phyloP scores from a whole-genome alignment of 768 basidiomycete species.

The Amanita exitialis region DNA sequence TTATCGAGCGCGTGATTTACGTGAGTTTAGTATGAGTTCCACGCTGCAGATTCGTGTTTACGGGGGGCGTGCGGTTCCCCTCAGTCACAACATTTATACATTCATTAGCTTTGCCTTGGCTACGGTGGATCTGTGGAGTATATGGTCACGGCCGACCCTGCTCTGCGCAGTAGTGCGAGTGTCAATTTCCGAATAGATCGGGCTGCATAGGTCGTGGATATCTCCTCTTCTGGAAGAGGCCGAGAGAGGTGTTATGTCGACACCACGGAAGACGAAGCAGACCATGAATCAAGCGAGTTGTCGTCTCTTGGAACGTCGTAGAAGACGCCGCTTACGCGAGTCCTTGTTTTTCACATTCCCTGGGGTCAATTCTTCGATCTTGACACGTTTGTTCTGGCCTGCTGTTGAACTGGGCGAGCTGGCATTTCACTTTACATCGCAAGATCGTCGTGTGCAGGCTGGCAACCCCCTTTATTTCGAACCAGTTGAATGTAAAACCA shows the following conservation, averaged over 20 bases:
- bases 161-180: not conserved
- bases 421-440: too few relatives aligned
- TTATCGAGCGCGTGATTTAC: not conserved
- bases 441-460: too few relatives aligned
- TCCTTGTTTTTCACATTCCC: not conserved
- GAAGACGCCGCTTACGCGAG: not conserved
- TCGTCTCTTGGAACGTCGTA: not conserved
- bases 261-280: not conserved
- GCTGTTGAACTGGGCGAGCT: too few relatives aligned
- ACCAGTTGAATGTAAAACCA: too few relatives aligned
- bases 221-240: not conserved
- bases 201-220: not conserved
- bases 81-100: not conserved
- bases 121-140: not conserved
- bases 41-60: not conserved
- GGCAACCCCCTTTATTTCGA: too few relatives aligned
- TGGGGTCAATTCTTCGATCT: not conserved
- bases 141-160: not conserved
- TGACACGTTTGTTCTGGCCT: too few relatives aligned
- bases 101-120: not conserved
- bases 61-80: not conserved
- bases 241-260: not conserved
- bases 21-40: not conserved
- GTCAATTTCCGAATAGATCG: not conserved
- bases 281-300: not conserved